A percentile compares a stretch with the other conserved stretches of the same genome.
Evolutionary conservation across 2,329 filamentous ascomycete species (phyloP).

Genomic region (Kalaharituber pfeilii): DNA sequence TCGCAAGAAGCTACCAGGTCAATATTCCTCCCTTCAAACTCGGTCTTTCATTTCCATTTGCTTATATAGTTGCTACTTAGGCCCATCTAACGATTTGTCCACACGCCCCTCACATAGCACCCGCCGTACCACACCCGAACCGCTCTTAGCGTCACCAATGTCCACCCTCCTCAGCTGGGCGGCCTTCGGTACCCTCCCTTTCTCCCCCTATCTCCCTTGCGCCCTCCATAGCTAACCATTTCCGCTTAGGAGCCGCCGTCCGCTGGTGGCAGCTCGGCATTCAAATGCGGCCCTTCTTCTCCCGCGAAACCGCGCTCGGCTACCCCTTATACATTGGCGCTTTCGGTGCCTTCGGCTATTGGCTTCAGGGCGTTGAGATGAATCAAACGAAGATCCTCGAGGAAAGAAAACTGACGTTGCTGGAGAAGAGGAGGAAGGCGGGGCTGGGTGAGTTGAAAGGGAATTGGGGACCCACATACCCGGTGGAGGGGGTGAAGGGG

Average conservation of each 20-base stretch:
- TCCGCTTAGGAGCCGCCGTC: slow-evolving; percentile 57
- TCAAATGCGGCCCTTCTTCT: slow-evolving; percentile 92
- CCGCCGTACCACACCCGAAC: no score
- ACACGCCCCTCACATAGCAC: no score
- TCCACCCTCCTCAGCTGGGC: slow-evolving; percentile 17
- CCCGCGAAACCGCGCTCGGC: slow-evolving; percentile 65
- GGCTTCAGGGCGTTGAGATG: slow-evolving; percentile 78
- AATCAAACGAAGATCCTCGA: slow-evolving; percentile 59
- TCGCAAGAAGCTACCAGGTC: no score
- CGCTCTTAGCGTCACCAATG: slow-evolving; percentile 8
- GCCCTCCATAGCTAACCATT: not conserved
- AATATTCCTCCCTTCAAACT: no score
- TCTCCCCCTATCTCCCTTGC: not conserved
- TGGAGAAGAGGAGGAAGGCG: slow-evolving; percentile 69
- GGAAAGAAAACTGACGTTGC: slow-evolving; percentile 59
- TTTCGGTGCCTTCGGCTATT: slow-evolving; percentile 89
- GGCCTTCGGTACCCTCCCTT: slow-evolving; percentile 12
- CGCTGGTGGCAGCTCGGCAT: slow-evolving; percentile 95
- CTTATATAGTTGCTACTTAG: no score
- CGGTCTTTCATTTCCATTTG: no score
- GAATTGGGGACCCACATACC: no score
- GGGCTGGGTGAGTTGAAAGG: not conserved
- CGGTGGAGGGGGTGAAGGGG: not conserved
- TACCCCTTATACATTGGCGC: slow-evolving; percentile 78
- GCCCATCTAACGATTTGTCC: no score